Percentiles rank a stretch among this genome's conserved stretches.
Conservation (phyloP, 1,139 yeast genomes). For the Yamadazyma kanchanaburiensis region DNA sequence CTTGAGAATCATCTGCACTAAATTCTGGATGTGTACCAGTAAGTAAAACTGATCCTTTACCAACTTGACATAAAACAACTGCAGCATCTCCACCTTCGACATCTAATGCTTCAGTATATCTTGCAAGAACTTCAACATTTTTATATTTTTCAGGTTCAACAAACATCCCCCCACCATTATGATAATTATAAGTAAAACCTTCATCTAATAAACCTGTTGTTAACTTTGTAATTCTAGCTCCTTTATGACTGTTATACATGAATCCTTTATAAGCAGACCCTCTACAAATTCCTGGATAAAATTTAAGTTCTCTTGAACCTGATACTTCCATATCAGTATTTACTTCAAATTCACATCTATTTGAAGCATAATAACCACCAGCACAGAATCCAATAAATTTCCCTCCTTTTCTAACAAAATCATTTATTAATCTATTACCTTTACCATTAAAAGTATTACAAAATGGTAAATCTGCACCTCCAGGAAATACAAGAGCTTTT, state of each 20-base stretch:
- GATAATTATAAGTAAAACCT: slow-evolving; percentile 37
- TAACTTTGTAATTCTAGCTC: slow-evolving; percentile 62
- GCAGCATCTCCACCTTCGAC: slow-evolving; percentile 54
- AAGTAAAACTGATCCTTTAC: slow-evolving; percentile 74
- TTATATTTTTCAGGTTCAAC: slow-evolving; percentile 62
- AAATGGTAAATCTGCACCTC: slow-evolving; percentile 93
- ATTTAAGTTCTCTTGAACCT: slow-evolving; percentile 76
- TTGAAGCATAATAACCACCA: slow-evolving; percentile 89
- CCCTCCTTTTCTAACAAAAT: slow-evolving; percentile 79
- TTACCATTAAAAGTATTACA: slow-evolving; percentile 68
- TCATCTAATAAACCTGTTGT: too few species aligned
- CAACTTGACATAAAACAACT: slow-evolving; percentile 62
- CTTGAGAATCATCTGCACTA: slow-evolving; percentile 41
- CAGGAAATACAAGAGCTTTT: slow-evolving; percentile 80
- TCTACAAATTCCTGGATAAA: slow-evolving; percentile 77
- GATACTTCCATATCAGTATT: slow-evolving; percentile 78
- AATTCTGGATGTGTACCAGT: slow-evolving; percentile 93
- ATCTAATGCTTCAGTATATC: slow-evolving; percentile 46
- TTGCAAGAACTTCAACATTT: slow-evolving; percentile 69
- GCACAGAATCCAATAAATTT: slow-evolving; percentile 86
- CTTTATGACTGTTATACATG: slow-evolving; percentile 68
- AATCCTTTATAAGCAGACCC: slow-evolving; percentile 86
- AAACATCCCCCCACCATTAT: slow-evolving; percentile 89
- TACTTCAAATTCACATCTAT: slow-evolving; percentile 76
- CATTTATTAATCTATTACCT: slow-evolving; percentile 58